Base-by-base conservation (phyloP, 2,329 filamentous ascomycete species). In the Botrytis hyacinthi region DNA sequence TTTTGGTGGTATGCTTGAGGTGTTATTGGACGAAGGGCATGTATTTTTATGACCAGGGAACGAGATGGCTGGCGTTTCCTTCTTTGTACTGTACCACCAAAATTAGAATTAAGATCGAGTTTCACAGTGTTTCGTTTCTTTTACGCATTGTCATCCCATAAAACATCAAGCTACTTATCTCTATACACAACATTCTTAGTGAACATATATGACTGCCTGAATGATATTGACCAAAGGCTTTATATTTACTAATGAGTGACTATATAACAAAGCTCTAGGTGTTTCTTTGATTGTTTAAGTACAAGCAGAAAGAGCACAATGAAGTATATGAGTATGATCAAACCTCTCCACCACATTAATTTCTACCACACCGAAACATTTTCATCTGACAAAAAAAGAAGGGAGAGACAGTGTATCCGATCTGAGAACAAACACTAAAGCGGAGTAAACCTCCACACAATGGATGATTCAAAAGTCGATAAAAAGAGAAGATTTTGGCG, bases 241-340 rank as follows among this genome's bases (percentile, higher is more conserved):
- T 77, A 63, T 77, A 77, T 80, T 79, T 76, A 77, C 78, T 80
- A 81, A 80, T 35, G 79, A 79, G 73, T 78, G 79, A 78, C 79
- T 81, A 80, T 74, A 79, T 81, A 80, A 81, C 76, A 80, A 79
- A 80, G 76, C 74, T 77, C 76, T 78, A 51, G 59, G 51, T 20
- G 73, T 60, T 67, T 72, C 76, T 76, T 61, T 40, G 18, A 46
- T 65, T 60, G 71, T 73, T 18, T 67, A 75, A 62, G 70, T 78
- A 79, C 76, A 79, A 76, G 75, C 70, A 69, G 74, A 71, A 76
- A 70, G 68, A 78, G 76, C 76, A 78, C 74, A 75, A 78, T 77
- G 75, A 77, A 76, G 79, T 73, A 77, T 78, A 74, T 75, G 71
- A 78, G 76, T 74, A 77, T 78, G 76, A 75, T 74, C 74, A 75